A percentile compares a stretch with the other conserved stretches of the same genome.
Conservation (phyloP, 176 grass and related monocot species). For the Puya raimondii region DNA sequence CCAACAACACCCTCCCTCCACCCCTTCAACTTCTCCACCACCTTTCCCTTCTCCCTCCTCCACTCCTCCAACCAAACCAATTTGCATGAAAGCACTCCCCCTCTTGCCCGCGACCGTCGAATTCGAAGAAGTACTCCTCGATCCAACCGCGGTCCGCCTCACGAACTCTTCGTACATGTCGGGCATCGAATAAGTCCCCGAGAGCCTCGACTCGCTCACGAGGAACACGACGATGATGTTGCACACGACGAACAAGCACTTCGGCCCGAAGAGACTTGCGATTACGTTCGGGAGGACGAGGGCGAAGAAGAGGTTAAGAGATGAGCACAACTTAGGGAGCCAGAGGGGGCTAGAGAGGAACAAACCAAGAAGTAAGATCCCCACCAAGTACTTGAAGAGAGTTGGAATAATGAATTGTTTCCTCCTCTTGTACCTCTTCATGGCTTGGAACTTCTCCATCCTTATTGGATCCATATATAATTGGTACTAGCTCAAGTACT, state of each 20-base stretch:
- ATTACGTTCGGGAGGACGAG: conserved; percentile 41
- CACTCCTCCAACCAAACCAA: not conserved
- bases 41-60: not conserved
- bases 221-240: conserved; percentile 85
- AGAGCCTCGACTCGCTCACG: conserved; percentile 62
- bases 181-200: conserved; percentile 15
- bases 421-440: conserved; percentile 63
- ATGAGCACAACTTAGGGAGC: conserved; percentile 37
- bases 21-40: not conserved
- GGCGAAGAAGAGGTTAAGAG: conserved; percentile 35
- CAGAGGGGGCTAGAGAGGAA: conserved; percentile 61
- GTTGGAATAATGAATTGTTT: conserved; percentile 23
- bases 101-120: not conserved
- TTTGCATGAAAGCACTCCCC: conserved; percentile 1
- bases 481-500: no score
- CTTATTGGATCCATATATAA: conserved; percentile 47
- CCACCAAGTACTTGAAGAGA: conserved; percentile 34
- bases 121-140: not conserved
- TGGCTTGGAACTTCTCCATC: conserved; percentile 59
- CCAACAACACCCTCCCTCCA: not conserved
- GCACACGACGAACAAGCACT: conserved; percentile 69
- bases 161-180: conserved; percentile 48
- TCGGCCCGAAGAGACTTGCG: conserved; percentile 45
- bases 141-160: conserved; percentile 21
- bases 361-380: conserved; percentile 35